Evolutionary conservation across 208 protist genomes (phyloP).

Genomic region (Wallacemonas collosoma): DNA sequence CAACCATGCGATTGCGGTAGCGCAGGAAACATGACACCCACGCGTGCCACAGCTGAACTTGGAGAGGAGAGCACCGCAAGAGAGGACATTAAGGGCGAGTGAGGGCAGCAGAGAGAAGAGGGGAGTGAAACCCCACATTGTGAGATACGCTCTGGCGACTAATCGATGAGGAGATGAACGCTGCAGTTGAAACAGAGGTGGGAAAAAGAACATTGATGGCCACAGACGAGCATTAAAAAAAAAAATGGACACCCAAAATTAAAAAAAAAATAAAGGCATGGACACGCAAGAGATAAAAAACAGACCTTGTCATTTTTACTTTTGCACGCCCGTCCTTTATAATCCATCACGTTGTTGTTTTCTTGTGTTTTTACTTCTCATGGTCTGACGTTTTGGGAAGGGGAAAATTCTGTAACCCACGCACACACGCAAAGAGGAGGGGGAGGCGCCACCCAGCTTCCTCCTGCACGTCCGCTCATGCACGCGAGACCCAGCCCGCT

Average conservation of each 20-base stretch:
- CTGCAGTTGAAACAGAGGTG: neutral
- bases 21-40: too few relatives aligned
- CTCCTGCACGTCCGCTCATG: too few relatives aligned
- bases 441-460: too few relatives aligned
- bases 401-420: constrained; percentile 14
- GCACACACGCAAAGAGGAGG: too few relatives aligned
- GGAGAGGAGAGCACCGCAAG: too few relatives aligned
- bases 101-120: too few relatives aligned
- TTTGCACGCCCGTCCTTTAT: constrained; percentile 20
- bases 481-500: too few relatives aligned
- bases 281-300: neutral
- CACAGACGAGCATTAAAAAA: neutral
- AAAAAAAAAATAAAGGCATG: constrained; percentile 3
- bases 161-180: neutral
- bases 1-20: too few relatives aligned
- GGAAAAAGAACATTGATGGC: neutral
- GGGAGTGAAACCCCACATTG: too few relatives aligned
- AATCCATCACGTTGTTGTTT: constrained; percentile 21
- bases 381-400: constrained; percentile 3
- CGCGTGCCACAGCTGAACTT: too few relatives aligned
- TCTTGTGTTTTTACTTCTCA: constrained; percentile 17
- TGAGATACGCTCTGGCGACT: too few relatives aligned
- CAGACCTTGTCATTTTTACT: constrained; percentile 20
- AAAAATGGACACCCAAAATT: neutral
- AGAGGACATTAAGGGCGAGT: too few relatives aligned